These are phyloP conservation scores for Microascus cirrosus DNA, from an alignment of 2,329 filamentous ascomycete genomes.

Conservation along the genomic window DNA sequence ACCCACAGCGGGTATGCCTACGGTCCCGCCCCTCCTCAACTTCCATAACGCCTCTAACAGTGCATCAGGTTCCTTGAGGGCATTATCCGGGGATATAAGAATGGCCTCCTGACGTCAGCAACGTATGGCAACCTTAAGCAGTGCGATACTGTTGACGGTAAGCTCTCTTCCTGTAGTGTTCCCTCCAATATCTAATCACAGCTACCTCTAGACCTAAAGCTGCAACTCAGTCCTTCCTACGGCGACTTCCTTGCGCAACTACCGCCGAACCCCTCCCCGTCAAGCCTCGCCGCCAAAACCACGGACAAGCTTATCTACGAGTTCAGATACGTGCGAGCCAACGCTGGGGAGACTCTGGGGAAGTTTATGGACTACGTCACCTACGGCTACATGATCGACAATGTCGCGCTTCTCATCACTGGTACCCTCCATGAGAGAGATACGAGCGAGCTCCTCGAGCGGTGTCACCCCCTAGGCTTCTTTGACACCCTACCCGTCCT, in stretches of 20 bases:
- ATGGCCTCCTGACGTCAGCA: slow-evolving; percentile 75
- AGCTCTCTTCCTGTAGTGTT: slow-evolving; percentile 13
- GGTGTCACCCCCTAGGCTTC: slow-evolving; percentile 95
- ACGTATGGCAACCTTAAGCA: slow-evolving; percentile 95
- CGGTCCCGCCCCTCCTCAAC: background rate
- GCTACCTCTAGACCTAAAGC: slow-evolving; percentile 67
- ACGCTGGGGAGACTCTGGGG: slow-evolving; percentile 80
- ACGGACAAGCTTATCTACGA: slow-evolving; percentile 97
- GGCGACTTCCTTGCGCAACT: slow-evolving; percentile 92
- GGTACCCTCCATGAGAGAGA: slow-evolving; percentile 96
- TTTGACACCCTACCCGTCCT: slow-evolving; percentile 98
- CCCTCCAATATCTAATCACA: slow-evolving; percentile 3
- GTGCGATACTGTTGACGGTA: slow-evolving; percentile 96
- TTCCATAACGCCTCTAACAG: slow-evolving; percentile 15
- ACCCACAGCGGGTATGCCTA: background rate
- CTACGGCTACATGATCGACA: slow-evolving; percentile 99
- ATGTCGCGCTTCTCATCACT: slow-evolving; percentile 94
- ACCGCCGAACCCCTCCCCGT: slow-evolving; percentile 93
- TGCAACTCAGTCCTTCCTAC: slow-evolving; percentile 92
- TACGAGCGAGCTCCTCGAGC: slow-evolving; percentile 85
- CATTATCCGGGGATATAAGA: slow-evolving; percentile 93
- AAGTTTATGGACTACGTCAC: slow-evolving; percentile 98
- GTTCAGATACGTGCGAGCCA: slow-evolving; percentile 91
- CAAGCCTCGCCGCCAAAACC: slow-evolving; percentile 84
- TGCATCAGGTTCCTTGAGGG: slow-evolving; percentile 78